phyloP scores from a whole-genome alignment of 2,329 filamentous ascomycete species.

The Xylariales sp. region DNA sequence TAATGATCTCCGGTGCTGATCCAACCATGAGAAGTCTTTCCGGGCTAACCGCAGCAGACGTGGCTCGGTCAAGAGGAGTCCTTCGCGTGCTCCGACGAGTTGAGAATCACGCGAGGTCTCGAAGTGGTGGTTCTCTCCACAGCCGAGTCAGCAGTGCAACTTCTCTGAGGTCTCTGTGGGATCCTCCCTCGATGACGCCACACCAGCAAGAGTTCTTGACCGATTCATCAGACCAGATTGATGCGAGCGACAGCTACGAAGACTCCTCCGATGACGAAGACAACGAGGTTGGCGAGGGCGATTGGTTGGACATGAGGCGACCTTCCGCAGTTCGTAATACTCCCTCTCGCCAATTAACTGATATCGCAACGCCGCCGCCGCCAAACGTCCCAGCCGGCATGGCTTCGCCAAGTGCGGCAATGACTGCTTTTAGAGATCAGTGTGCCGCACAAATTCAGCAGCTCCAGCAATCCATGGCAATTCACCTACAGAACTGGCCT shows the following conservation, averaged over 20 bases:
- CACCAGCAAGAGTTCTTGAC: constrained; percentile 32
- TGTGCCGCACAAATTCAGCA: constrained; percentile 70
- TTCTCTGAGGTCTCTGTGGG: constrained; percentile 65
- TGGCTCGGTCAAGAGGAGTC: constrained; percentile 62
- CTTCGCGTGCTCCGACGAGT: constrained; percentile 59
- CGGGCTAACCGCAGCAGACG: constrained; percentile 66
- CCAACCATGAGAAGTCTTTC: constrained; percentile 65
- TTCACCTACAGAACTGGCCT: constrained; percentile 61
- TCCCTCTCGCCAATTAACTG: constrained; percentile 14
- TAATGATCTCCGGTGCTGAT: constrained; percentile 71
- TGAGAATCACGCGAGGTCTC: constrained; percentile 59
- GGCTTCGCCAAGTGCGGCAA: constrained; percentile 56
- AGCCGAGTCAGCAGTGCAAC: constrained; percentile 63
- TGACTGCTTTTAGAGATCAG: constrained; percentile 70
- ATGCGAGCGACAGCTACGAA: constrained; percentile 28
- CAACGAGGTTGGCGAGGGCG: constrained; percentile 32
- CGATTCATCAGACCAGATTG: constrained; percentile 35
- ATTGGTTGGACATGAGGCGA: constrained; percentile 33
- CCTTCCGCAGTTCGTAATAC: constrained; percentile 17
- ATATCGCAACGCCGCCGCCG: constrained; percentile 15
- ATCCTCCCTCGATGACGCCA: constrained; percentile 39
- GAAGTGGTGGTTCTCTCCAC: constrained; percentile 57
- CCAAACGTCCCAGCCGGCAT: constrained; percentile 30
- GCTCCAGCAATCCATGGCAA: constrained; percentile 66
- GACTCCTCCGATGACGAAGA: constrained; percentile 29